Conservation (phyloP, 1,139 yeast species). For the Magnusiomyces magnusii region DNA sequence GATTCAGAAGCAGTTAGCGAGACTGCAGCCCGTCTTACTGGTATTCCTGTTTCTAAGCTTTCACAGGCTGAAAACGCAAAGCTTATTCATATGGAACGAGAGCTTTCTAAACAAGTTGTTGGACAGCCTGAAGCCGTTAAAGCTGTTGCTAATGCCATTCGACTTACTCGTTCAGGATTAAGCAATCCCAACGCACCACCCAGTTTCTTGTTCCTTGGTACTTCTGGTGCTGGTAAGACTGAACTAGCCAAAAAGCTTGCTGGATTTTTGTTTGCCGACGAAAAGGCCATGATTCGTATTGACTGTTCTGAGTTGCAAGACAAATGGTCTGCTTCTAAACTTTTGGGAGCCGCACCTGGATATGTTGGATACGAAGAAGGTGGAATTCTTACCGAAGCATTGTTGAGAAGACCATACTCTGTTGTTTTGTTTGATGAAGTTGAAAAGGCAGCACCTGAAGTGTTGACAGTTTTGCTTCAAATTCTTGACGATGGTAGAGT, state of each 20-base stretch:
- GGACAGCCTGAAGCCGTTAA: slow-evolving; percentile 96
- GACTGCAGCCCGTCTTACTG: slow-evolving; percentile 95
- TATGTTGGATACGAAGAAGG: slow-evolving; percentile 98
- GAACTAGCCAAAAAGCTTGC: slow-evolving; percentile 96
- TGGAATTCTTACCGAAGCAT: slow-evolving; percentile 88
- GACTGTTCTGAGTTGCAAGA: slow-evolving; percentile 97
- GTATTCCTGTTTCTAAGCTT: slow-evolving; percentile 95
- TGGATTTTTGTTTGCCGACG: slow-evolving; percentile 91
- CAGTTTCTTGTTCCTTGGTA: slow-evolving; percentile 87
- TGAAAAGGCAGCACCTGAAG: slow-evolving; percentile 99
- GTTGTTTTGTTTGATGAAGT: slow-evolving; percentile 94
- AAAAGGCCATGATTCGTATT: slow-evolving; percentile 91
- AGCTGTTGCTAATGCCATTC: slow-evolving; percentile 91
- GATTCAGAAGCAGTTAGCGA: slow-evolving; percentile 92
- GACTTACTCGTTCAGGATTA: slow-evolving; percentile 91
- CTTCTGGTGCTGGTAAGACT: slow-evolving; percentile 97
- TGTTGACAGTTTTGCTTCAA: slow-evolving; percentile 81
- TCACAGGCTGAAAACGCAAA: slow-evolving; percentile 93
- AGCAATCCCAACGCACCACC: slow-evolving; percentile 97
- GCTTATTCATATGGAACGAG: slow-evolving; percentile 90
- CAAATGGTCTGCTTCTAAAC: slow-evolving; percentile 90
- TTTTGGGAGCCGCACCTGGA: slow-evolving; percentile 97
- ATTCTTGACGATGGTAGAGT: slow-evolving; percentile 95
- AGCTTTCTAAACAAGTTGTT: slow-evolving; percentile 72
- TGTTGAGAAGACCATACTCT: slow-evolving; percentile 87